Evolutionary conservation across 768 basidiomycete genomes (phyloP), one percentile per base, ranked within the genome.

Genomic region (Postia placenta): DNA sequence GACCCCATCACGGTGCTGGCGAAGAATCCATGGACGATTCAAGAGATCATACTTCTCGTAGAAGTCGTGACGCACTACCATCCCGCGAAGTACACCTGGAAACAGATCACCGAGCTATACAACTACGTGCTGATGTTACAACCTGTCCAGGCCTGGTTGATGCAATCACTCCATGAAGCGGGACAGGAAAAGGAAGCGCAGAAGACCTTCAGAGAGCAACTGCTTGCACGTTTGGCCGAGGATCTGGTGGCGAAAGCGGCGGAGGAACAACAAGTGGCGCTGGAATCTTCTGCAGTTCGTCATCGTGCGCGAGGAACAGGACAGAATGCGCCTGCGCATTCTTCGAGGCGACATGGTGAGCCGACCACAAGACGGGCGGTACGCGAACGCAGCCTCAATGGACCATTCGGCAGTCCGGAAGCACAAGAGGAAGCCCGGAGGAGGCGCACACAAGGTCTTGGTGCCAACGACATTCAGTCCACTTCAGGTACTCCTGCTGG

Each of bases 61-160:
- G 49, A 54, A 27, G 43, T 57, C 28, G 48, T 49, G 15, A 35
- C 56, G 2, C 47, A 53, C 26, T 54, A 48, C 41, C 52, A 52
- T 12, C 52, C 56, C 20, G 36, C 44, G 0, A 45, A 49, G 11
- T 44, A 53, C 45, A 50, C 47, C 6, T 57, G 56, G 56, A 24
- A n/a, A 9, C 51, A 46, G 45, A 43, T 54, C 48, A 42, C 56
- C 11, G 56, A 57, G 23, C 49, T 49, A 23, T 57, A 57, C 45
- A 57, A 57, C 47, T 54, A 54, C 27, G 38, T 53, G 25, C 47
- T 57, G 40, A 57, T 57, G 50, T 49, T 47, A 14, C 52, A 43
- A 20, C 52, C 49, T 11, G 28, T 56, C 15, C 52, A 53, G 26
- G 50, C 50, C 33, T 56, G 56, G 56, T 51, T 56, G 39, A 30